Percentiles rank a stretch among this genome's conserved stretches.
These are phyloP conservation scores for Clonostachys sp. DNA, from an alignment of 2,329 filamentous ascomycete genomes.

Conservation along the genomic window DNA sequence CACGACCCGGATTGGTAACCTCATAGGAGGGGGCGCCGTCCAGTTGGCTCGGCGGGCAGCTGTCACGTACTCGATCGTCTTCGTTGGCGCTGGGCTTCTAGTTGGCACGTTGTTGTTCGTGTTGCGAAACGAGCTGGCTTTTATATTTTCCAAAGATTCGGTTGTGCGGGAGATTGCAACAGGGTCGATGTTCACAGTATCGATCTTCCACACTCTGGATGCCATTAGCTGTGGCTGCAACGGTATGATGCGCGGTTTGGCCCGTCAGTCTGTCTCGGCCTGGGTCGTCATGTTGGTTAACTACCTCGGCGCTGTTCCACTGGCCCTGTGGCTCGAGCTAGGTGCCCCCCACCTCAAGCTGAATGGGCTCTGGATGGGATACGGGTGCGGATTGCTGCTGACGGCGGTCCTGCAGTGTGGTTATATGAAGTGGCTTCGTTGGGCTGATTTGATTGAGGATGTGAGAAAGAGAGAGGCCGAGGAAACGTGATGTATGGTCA, in stretches of 20 bases:
- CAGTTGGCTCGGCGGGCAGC: slow-evolving; percentile 20
- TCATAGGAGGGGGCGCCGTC: slow-evolving; percentile 29
- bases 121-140: neutral
- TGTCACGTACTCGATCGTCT: slow-evolving; percentile 16
- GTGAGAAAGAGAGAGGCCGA: too few relatives aligned
- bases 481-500: too few relatives aligned
- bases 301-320: slow-evolving; percentile 28
- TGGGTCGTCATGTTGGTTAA: slow-evolving; percentile 27
- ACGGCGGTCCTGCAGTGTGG: neutral
- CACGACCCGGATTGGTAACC: slow-evolving; percentile 33
- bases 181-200: slow-evolving; percentile 6
- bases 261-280: slow-evolving; percentile 27
- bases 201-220: slow-evolving; percentile 20
- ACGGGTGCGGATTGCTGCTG: neutral
- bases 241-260: slow-evolving; percentile 30
- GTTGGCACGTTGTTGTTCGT: neutral
- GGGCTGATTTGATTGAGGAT: too few relatives aligned
- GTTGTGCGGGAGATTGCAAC: neutral
- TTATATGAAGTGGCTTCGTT: too few relatives aligned
- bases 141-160: neutral
- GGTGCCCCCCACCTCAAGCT: slow-evolving; percentile 20
- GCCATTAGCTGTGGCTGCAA: slow-evolving; percentile 28
- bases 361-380: slow-evolving; percentile 1
- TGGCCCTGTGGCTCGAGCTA: slow-evolving; percentile 30
- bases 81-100: neutral